A percentile compares a stretch with the other conserved stretches of the same genome.
These are phyloP conservation scores for Botrytis tulipae DNA, from an alignment of 2,329 filamentous ascomycete species.

Conservation along the genomic window DNA sequence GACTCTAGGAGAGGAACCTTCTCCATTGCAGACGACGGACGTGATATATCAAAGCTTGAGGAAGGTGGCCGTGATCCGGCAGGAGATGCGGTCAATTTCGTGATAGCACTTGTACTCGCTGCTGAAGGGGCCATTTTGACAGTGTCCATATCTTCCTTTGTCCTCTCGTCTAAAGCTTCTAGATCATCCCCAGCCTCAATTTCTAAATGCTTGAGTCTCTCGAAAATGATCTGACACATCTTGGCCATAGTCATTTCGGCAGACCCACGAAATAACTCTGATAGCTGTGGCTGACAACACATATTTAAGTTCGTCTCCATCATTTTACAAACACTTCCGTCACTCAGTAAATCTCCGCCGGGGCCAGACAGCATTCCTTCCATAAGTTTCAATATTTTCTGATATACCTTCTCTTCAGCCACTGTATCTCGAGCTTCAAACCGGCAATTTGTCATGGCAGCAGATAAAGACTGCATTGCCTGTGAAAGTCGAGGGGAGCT, in stretches of 20 bases:
- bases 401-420: slow-evolving; percentile 90
- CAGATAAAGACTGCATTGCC: slow-evolving; percentile 91
- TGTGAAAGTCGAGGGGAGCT: slow-evolving; percentile 83
- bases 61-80: slow-evolving; percentile 41
- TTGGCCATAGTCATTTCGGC: slow-evolving; percentile 97
- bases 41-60: slow-evolving; percentile 44
- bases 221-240: slow-evolving; percentile 99
- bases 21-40: slow-evolving; percentile 30
- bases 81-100: slow-evolving; percentile 49
- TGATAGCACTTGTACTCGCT: slow-evolving; percentile 60
- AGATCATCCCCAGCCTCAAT: slow-evolving; percentile 68
- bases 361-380: slow-evolving; percentile 96
- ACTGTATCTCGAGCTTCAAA: slow-evolving; percentile 96
- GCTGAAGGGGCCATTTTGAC: slow-evolving; percentile 82
- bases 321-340: slow-evolving; percentile 98
- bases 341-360: slow-evolving; percentile 88
- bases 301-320: slow-evolving; percentile 98
- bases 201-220: slow-evolving; percentile 83
- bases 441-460: slow-evolving; percentile 93
- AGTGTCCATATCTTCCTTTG: slow-evolving; percentile 67
- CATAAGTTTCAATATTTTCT: slow-evolving; percentile 96
- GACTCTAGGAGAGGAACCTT: slow-evolving; percentile 16
- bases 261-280: slow-evolving; percentile 83
- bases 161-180: slow-evolving; percentile 63
- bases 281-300: slow-evolving; percentile 90